These are phyloP conservation scores for Gelatoporia subvermispora DNA, from an alignment of 768 basidiomycete genomes.

Conservation along the genomic window DNA sequence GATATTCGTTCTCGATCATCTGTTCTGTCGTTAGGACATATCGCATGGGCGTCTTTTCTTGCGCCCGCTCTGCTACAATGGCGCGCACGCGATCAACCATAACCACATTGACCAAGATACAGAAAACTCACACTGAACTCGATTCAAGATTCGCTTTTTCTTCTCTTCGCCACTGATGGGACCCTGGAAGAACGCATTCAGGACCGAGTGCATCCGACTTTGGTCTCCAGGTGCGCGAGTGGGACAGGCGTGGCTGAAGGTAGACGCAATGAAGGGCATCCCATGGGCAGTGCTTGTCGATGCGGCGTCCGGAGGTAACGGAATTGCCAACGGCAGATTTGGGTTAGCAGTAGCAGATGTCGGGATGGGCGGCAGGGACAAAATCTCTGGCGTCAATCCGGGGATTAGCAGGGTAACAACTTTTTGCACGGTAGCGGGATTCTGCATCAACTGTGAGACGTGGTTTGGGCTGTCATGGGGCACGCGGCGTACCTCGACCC, in stretches of 20 bases:
- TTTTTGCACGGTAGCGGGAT: conserved; percentile 67
- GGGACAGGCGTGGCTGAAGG: conserved; percentile 90
- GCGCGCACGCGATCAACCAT: background rate
- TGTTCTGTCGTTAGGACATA: conserved; percentile 77
- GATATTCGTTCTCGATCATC: conserved; percentile 95
- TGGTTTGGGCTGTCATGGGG: background rate
- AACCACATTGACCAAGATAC: background rate
- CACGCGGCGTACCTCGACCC: conserved; percentile 57
- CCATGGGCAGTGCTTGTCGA: conserved; percentile 16
- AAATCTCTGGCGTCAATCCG: conserved; percentile 74
- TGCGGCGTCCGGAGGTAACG: conserved; percentile 31
- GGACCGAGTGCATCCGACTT: conserved; percentile 78
- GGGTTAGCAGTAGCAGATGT: conserved; percentile 60
- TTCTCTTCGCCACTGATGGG: conserved; percentile 81
- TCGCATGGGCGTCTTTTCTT: conserved; percentile 58
- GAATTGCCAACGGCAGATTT: conserved; percentile 47
- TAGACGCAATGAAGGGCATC: conserved; percentile 66
- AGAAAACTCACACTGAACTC: conserved; percentile 33
- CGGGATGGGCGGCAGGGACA: conserved; percentile 67
- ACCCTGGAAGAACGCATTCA: conserved; percentile 76
- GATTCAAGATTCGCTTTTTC: conserved; percentile 51
- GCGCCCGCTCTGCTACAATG: conserved; percentile 49
- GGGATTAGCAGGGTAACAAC: conserved; percentile 80
- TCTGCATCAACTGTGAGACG: conserved; percentile 37
- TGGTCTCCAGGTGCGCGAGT: conserved; percentile 90